Conservation (phyloP, 345 rosid species). For the Sapria himalayana region DNA sequence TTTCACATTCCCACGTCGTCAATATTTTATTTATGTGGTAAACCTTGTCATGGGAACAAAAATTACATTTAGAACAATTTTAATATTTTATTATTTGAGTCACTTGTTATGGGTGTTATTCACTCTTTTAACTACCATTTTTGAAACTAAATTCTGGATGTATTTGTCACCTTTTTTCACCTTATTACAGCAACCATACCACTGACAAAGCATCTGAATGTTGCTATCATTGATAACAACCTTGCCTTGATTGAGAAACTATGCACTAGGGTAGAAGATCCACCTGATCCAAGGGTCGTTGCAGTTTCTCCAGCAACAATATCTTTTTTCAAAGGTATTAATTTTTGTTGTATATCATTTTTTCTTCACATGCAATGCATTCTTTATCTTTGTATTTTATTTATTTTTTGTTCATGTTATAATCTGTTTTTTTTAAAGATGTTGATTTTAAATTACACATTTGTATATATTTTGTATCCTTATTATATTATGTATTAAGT, state of each 20-base stretch:
- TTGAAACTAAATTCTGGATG: too few species aligned
- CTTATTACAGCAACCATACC: constrained; percentile 51
- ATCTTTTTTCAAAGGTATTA: constrained; percentile 63
- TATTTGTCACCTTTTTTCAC: background rate
- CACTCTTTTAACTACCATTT: too few species aligned
- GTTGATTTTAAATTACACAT: too few species aligned
- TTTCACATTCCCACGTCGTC: background rate
- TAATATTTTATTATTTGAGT: too few species aligned
- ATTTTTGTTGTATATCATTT: background rate
- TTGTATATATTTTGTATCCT: too few species aligned
- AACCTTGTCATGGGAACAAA: background rate
- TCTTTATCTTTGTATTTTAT: background rate
- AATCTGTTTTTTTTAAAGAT: background rate
- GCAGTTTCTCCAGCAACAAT: constrained; percentile 77
- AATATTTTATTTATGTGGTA: background rate
- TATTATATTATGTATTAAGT: too few species aligned
- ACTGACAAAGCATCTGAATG: constrained; percentile 60
- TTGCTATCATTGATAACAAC: constrained; percentile 73
- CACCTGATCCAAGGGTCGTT: constrained; percentile 89
- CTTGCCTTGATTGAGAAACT: constrained; percentile 36
- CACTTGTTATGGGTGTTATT: too few species aligned
- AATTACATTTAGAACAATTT: background rate
- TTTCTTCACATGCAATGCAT: background rate
- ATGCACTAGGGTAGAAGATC: constrained; percentile 33
- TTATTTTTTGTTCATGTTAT: background rate